Base-by-base conservation (phyloP, 2,329 filamentous ascomycete genomes). In the Didymellaceae sp. region DNA sequence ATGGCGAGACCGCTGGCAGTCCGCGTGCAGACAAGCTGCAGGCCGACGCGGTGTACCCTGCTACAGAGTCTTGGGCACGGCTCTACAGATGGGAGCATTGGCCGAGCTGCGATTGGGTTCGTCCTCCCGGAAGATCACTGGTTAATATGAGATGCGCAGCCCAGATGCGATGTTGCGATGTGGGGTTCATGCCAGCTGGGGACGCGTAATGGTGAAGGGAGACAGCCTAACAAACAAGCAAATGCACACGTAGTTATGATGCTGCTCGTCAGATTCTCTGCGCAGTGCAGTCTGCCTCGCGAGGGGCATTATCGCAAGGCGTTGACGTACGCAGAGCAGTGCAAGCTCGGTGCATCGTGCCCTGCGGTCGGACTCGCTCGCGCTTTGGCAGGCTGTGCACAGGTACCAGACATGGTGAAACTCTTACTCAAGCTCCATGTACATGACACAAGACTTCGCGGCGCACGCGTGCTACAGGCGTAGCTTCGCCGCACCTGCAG, bases 171-270 rank as follows among this genome's bases (percentile, higher is more conserved):
- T 21, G n/a, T 32, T 45, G 48, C 41, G 41, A 45, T 14, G 47
- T 40, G 40, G 47, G 30, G 40, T 24, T 14, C n/a, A 14, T 9
- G 4, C 11, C 24, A 30, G 30, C 48, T 22, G 11, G 34, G 48
- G 42, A 51, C 48, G 41, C 48, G 48, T 51, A 40, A 51, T 42
- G 48, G 16, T 45, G 35, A 26, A 45, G 30, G 42, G 20, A 37
- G 24, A 14, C n/a, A n/a, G n/a, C 14, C 10, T 8, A 13, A 33
- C 13, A 42, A 31, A 38, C 4, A 32, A 13, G n/a, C 20, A 30
- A 31, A 31, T 20, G 20, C 45, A 38, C 45, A 38, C 25, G 24
- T 14, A 41, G 41, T 20, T 20, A 22, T n/a, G 35, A 37, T 26
- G n/a, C 16, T 41, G 37, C 31, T 45, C 35, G 45, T 41, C 41